Conservation (phyloP, 805 yeast genomes). For the Schwanniomyces yamadae region DNA sequence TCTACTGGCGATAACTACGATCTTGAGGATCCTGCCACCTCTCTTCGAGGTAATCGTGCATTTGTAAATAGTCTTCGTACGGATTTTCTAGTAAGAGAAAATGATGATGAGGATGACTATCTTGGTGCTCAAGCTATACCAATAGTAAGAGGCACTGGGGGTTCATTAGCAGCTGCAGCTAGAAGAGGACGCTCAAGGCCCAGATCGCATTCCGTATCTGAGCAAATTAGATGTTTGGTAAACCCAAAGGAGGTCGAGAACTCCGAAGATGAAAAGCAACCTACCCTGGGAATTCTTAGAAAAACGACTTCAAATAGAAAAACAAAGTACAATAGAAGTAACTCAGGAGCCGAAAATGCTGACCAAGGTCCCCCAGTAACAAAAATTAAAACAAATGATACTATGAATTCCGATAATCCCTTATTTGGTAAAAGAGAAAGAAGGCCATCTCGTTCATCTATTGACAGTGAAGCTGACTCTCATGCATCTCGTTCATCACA, state of each 20-base stretch:
- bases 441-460: constrained; percentile 36
- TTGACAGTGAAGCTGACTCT: constrained; percentile 67
- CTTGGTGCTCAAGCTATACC: constrained; percentile 10
- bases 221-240: constrained; percentile 31
- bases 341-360: constrained; percentile 12
- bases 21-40: neutral
- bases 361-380: constrained; percentile 30
- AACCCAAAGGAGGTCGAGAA: constrained; percentile 25
- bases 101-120: constrained; percentile 16
- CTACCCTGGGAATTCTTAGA: constrained; percentile 22
- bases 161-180: constrained; percentile 18
- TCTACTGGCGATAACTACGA: neutral
- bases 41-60: constrained; percentile 1
- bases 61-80: constrained; percentile 16
- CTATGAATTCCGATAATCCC: constrained; percentile 14
- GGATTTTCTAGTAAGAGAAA: constrained; percentile 16
- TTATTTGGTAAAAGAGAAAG: constrained; percentile 23
- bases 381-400: constrained; percentile 25
- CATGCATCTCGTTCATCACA: constrained; percentile 77
- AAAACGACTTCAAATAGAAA: constrained; percentile 8
- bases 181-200: constrained; percentile 15
- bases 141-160: constrained; percentile 13
- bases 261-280: neutral
- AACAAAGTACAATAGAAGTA: constrained; percentile 7
- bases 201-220: constrained; percentile 21